Evolutionary conservation across 805 yeast genomes (phyloP).

Genomic region (Metschnikowia chrysomelidarum): DNA sequence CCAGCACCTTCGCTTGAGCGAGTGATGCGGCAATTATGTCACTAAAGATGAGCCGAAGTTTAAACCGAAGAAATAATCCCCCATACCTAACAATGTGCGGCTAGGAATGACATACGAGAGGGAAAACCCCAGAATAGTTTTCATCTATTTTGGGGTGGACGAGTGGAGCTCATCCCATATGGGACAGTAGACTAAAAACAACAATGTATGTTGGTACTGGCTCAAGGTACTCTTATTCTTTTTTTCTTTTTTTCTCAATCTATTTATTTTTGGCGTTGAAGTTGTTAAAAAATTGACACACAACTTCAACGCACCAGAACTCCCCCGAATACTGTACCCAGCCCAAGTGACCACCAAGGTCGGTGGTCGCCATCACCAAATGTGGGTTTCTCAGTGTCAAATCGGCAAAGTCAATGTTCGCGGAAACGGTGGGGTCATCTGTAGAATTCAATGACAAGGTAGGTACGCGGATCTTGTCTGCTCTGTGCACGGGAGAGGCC

Average conservation of each 20-base stretch:
- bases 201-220: no score
- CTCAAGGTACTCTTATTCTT: no score
- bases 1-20: no score
- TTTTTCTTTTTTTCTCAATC: neutral
- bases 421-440: constrained; percentile 76
- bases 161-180: no score
- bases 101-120: no score
- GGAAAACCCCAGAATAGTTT: no score
- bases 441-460: constrained; percentile 57
- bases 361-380: constrained; percentile 54
- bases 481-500: constrained; percentile 56
- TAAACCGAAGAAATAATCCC: no score
- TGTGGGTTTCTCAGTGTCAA: constrained; percentile 54
- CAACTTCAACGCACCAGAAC: constrained; percentile 56
- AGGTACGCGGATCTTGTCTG: constrained; percentile 59
- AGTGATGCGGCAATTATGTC: no score
- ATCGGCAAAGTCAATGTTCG: constrained; percentile 51
- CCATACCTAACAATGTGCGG: no score
- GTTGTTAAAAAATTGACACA: constrained; percentile 33
- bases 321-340: constrained; percentile 61
- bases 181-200: no score
- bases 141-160: no score
- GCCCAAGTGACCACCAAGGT: constrained; percentile 81
- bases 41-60: no score
- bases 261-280: constrained; percentile 19